These are phyloP conservation scores for Panicum virgatum DNA, from an alignment of 202 grass and related monocot genomes.

Conservation along the genomic window DNA sequence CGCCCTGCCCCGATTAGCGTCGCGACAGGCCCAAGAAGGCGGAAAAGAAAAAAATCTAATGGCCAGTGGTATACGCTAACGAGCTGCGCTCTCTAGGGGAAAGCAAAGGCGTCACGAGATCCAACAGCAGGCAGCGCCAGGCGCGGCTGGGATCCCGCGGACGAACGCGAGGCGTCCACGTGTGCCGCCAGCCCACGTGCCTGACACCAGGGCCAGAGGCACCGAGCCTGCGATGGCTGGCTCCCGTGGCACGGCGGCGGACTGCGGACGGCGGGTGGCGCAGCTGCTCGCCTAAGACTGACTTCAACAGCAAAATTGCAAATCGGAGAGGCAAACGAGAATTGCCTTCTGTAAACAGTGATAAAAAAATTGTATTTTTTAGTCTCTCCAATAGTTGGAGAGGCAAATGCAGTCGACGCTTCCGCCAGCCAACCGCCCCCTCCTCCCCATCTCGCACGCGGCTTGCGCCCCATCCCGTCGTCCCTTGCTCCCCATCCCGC, in stretches of 20 bases:
- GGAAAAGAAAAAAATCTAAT: background rate
- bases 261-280: too few relatives aligned
- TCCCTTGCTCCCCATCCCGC: too few relatives aligned
- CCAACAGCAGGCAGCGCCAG: background rate
- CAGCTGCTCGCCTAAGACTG: too few relatives aligned
- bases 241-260: background rate
- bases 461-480: too few relatives aligned
- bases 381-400: too few relatives aligned
- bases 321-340: too few relatives aligned
- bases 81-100: background rate
- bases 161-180: background rate
- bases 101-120: slow-evolving; percentile 14
- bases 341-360: too few relatives aligned
- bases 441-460: too few relatives aligned
- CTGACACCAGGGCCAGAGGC: background rate
- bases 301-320: too few relatives aligned
- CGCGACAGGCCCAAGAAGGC: background rate
- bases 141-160: background rate
- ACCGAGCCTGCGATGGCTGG: background rate
- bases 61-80: background rate
- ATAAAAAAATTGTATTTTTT: too few relatives aligned
- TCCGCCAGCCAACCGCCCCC: too few relatives aligned
- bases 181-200: background rate
- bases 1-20: background rate
- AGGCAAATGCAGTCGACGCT: too few relatives aligned